Evolutionary conservation across 2,329 filamentous ascomycete species (phyloP), one percentile per base, ranked within the genome.

Genomic region (Trichoderma polysporum): DNA sequence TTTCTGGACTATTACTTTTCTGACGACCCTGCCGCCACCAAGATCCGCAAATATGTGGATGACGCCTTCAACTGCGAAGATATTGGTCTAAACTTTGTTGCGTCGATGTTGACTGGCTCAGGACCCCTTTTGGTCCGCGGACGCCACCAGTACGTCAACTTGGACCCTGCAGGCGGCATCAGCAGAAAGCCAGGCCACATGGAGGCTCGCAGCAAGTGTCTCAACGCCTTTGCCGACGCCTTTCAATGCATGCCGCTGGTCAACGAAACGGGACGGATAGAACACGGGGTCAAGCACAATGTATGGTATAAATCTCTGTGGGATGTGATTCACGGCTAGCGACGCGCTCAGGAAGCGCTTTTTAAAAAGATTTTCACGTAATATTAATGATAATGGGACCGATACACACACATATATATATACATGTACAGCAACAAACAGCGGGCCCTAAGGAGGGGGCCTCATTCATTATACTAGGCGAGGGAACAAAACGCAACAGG

Each of bases 21-120:
- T 2, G 73, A 74, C 15, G 75, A 76, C 12, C 71, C 71, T 3
- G 66, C 70, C 35, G 72, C 74, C 61, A 73, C 69, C 6, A 71
- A 71, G 60, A 74, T 80, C n/a, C 76, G 79, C 4, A 69, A 74
- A 1, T 78, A 79, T 62, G 78, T 80, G 15, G 79, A 80, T 27
- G 68, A 76, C 17, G 70, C 74, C 52, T 77, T 79, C 71, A 80
- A 80, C 71, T 80, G 79, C 72, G 79, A 80, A 67, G 79, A 80
- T 45, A 75, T 80, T 65, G 79, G 76, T n/a, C 68, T 80, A 54
- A 80, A 80, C 70, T 80, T 75, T 41, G 70, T 79, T 25, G 73
- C 75, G 3, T 75, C 76, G 1, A 69, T 74, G 27, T 66, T 80
- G 47, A 79, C 78, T 0, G 72, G 77, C 9, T 70, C 73, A 13